These are phyloP conservation scores for Ophiorrhiza pumila DNA, from an alignment of 257 asterid species.

Conservation along the genomic window DNA sequence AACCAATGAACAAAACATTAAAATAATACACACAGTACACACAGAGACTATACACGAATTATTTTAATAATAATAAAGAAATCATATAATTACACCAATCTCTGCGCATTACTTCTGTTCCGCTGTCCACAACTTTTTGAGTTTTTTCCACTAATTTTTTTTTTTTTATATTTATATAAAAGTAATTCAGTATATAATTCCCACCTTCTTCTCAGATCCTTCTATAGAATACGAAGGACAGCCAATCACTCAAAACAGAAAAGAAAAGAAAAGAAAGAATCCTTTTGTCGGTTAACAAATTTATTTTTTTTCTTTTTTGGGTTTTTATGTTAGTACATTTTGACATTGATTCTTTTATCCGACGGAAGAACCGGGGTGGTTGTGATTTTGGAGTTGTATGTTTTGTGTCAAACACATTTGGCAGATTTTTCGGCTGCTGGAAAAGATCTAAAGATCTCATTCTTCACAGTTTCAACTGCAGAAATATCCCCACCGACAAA, in stretches of 20 bases:
- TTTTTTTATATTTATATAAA: not conserved
- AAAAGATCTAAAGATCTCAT: not conserved
- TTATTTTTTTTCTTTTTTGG: not conserved
- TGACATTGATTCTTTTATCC: conserved; percentile 6
- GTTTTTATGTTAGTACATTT: not conserved
- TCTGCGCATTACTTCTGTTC: not conserved
- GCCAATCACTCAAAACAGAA: not conserved
- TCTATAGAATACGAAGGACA: not conserved
- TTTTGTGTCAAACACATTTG: not conserved
- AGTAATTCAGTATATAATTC: not conserved
- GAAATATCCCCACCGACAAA: conserved; percentile 14
- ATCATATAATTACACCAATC: not conserved
- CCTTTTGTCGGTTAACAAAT: not conserved
- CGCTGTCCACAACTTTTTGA: not conserved
- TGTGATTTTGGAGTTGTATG: not conserved
- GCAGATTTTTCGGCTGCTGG: not conserved
- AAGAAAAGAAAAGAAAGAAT: not conserved
- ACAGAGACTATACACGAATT: too few relatives aligned
- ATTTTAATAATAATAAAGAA: not conserved
- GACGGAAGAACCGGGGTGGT: conserved; percentile 13
- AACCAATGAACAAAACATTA: not conserved
- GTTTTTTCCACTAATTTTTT: too few relatives aligned
- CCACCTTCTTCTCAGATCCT: conserved; percentile 9
- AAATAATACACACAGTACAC: not conserved
- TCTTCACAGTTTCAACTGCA: not conserved